A percentile compares a stretch with the other conserved stretches of the same genome.
phyloP scores from a whole-genome alignment of 2,329 filamentous ascomycete genomes.

The Diaporthe sp. region DNA sequence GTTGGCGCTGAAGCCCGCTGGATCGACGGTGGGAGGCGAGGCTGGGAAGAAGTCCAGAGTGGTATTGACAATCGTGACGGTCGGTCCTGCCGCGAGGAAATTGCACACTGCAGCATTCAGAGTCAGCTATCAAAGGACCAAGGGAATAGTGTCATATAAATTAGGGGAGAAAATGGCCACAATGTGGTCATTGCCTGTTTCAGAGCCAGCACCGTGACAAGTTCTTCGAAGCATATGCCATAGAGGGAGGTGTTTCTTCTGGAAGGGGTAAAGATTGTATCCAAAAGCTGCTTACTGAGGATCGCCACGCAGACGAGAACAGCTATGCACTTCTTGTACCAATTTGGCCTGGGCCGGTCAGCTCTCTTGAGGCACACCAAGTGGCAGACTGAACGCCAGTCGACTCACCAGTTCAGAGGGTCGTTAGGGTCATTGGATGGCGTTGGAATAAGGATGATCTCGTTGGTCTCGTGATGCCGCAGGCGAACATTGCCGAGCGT shows the following conservation, averaged over 20 bases:
- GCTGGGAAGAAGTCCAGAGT: constrained; percentile 58
- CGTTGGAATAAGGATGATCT: constrained; percentile 62
- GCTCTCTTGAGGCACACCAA: not conserved
- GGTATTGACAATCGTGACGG: constrained; percentile 60
- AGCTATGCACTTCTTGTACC: constrained; percentile 62
- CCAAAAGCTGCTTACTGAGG: no score
- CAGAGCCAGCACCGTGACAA: no score
- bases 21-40: constrained; percentile 41
- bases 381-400: not conserved
- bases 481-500: constrained; percentile 55
- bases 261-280: no score
- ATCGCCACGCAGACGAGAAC: constrained; percentile 62
- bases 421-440: constrained; percentile 63
- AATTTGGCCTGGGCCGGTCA: constrained; percentile 48
- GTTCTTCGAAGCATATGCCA: no score
- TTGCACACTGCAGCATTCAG: no score
- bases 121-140: no score
- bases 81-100: constrained; percentile 65
- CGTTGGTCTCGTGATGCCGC: constrained; percentile 53
- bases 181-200: no score
- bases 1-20: constrained; percentile 42
- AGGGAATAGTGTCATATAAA: no score
- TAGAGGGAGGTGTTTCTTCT: no score
- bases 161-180: no score
- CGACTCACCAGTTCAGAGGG: constrained; percentile 61